Conservation (phyloP, 1,139 yeast genomes). For the Suhomyces chickasaworum region DNA sequence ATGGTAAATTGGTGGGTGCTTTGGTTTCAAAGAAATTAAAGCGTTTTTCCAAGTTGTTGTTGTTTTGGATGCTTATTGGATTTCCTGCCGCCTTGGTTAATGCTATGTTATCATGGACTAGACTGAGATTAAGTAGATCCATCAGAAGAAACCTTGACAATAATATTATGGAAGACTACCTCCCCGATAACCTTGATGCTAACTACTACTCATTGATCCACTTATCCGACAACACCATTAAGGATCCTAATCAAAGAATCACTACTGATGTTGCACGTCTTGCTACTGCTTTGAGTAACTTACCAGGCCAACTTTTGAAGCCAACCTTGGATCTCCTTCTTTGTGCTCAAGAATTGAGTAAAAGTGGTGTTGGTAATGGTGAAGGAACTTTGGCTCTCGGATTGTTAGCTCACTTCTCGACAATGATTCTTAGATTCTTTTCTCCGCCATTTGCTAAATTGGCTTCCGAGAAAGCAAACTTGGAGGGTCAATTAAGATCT, state of each 20-base stretch:
- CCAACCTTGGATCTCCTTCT: slow-evolving; percentile 81
- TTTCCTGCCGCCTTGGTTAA: slow-evolving; percentile 85
- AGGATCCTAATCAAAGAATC: slow-evolving; percentile 81
- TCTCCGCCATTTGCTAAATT: slow-evolving; percentile 91
- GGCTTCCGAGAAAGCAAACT: slow-evolving; percentile 73
- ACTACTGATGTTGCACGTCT: slow-evolving; percentile 79
- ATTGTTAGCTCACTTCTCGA: slow-evolving; percentile 77
- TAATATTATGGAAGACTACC: slow-evolving; percentile 63
- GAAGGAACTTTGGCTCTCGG: slow-evolving; percentile 88
- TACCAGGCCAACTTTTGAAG: slow-evolving; percentile 86
- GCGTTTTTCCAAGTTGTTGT: slow-evolving; percentile 62
- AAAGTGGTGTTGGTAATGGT: slow-evolving; percentile 74
- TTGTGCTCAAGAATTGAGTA: slow-evolving; percentile 79
- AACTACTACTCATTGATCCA: slow-evolving; percentile 59
- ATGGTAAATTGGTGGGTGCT: slow-evolving; percentile 83
- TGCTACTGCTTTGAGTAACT: slow-evolving; percentile 67
- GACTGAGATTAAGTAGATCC: slow-evolving; percentile 64
- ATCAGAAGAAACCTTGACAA: slow-evolving; percentile 69
- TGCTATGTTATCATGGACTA: slow-evolving; percentile 71
- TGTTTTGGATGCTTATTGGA: slow-evolving; percentile 83
- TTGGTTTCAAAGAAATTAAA: slow-evolving; percentile 71
- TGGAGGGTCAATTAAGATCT: slow-evolving; percentile 84
- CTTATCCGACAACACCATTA: slow-evolving; percentile 55
- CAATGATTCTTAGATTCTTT: slow-evolving; percentile 67
- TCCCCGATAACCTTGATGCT: slow-evolving; percentile 60